Conservation (phyloP, 345 rosid genomes). For the Linum lewisii region DNA sequence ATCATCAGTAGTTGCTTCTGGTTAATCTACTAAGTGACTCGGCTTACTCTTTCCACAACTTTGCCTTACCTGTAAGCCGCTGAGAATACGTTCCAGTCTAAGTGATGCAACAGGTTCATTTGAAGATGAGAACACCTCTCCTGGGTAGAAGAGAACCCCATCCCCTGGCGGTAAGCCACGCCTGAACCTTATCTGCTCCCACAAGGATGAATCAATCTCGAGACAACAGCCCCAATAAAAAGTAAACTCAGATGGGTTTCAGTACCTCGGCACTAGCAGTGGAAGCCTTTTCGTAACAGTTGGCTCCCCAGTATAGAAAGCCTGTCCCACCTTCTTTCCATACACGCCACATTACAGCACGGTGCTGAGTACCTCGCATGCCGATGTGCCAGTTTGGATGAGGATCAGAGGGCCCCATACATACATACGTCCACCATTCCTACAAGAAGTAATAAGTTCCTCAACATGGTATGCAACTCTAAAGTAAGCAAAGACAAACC, state of each 20-base stretch:
- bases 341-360: conserved; percentile 96
- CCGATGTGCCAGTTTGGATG: conserved; percentile 98
- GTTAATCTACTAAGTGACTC: neutral
- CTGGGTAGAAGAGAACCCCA: conserved; percentile 84
- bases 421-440: conserved; percentile 99
- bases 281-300: conserved; percentile 89
- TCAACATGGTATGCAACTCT: no score
- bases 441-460: conserved; percentile 17
- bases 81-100: conserved; percentile 82
- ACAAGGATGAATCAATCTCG: neutral
- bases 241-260: neutral
- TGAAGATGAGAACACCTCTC: conserved; percentile 87
- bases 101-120: conserved; percentile 75
- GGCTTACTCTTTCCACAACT: neutral
- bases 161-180: conserved; percentile 95
- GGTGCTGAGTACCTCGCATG: conserved; percentile 96
- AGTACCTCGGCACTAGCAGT: conserved; percentile 88
- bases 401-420: conserved; percentile 97
- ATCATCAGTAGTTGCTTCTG: neutral
- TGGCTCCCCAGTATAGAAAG: conserved; percentile 96
- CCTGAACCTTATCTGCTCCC: conserved; percentile 65
- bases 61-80: conserved; percentile 73
- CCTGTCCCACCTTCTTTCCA: conserved; percentile 99
- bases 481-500: no score
- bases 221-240: neutral